These are phyloP conservation scores for Corchorus capsularis DNA, from an alignment of 345 rosid species.

Conservation along the genomic window DNA sequence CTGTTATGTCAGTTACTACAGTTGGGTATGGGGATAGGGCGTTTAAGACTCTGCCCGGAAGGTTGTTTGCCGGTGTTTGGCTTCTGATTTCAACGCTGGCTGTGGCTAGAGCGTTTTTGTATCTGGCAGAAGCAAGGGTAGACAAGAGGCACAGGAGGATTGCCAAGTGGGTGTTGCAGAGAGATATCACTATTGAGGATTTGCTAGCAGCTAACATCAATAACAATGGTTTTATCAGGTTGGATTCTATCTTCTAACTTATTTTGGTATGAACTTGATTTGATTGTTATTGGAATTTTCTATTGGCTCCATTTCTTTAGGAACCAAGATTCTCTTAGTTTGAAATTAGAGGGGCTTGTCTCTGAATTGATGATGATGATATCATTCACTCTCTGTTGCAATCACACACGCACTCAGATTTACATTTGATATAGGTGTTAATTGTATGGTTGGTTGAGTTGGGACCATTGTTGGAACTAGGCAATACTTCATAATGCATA, in stretches of 20 bases:
- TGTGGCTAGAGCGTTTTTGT: slow-evolving; percentile 76
- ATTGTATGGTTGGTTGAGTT: background rate
- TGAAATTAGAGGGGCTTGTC: background rate
- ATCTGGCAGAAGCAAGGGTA: slow-evolving; percentile 68
- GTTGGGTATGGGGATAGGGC: slow-evolving; percentile 80
- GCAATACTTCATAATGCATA: background rate
- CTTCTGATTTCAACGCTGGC: slow-evolving; percentile 67
- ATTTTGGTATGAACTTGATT: background rate
- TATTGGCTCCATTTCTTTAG: too few relatives aligned
- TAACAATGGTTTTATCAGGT: slow-evolving; percentile 78
- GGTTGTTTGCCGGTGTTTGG: slow-evolving; percentile 75
- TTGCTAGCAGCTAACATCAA: slow-evolving; percentile 65
- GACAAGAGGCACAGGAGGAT: slow-evolving; percentile 64
- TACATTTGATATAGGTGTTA: background rate
- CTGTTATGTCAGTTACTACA: slow-evolving; percentile 83
- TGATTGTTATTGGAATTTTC: background rate
- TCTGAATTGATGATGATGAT: background rate
- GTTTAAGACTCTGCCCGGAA: slow-evolving; percentile 56
- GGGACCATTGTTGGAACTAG: background rate
- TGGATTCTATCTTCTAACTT: background rate
- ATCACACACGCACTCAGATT: background rate
- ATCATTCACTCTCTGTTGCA: background rate
- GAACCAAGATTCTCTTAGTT: background rate
- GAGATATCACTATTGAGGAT: slow-evolving; percentile 68
- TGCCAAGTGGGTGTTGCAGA: slow-evolving; percentile 60